Evolutionary conservation across 345 rosid species (phyloP), one percentile per base, ranked within the genome.

Genomic region (Moricandia moricandioides): DNA sequence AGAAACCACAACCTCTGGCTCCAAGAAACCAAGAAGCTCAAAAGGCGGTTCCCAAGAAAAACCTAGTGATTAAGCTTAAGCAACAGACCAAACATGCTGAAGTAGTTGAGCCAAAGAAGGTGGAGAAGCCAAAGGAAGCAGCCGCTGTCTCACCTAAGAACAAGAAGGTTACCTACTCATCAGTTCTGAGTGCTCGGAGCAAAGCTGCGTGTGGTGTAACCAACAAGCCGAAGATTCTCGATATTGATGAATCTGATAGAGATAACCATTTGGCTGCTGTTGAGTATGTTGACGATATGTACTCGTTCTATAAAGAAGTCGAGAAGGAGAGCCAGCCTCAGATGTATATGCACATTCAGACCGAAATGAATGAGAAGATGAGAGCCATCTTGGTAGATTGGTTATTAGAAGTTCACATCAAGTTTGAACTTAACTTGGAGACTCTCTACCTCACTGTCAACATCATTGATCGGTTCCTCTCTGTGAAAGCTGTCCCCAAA

Each of bases 251-350:
- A 8, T 84, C 78, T 65, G 98, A 94, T 65, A 81, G 39, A 18
- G 73, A 81, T 14, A 86, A 90, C 62, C 91, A 91, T 70, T 29
- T 91, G 79, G 94, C 96, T 6, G 90, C 82, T 14, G 83, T 87
- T 18, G 99, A 95, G 73, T 95, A 91, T 71, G 91, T 90, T 29
- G 96, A 91, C 71, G 98, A 91, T 72, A 86, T 95, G 79, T 95
- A 95, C 84, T 69, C 85, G 58, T 95, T 63, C 80, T 91, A 95
- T 82, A 91, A 86, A 74, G 84, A 78, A 27, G 73, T 88, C 0
- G 91, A 95, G 96, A 81, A 73, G 51, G 92, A 89, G 57, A 75
- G 87, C 17, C 83, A 79, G 64, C 88, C 84, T 34, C 78, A 75
- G 27, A 88, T 85, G 73, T 94, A 88, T 79, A 88, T 94, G 90